A percentile compares a stretch with the other conserved stretches of the same genome.
These are phyloP conservation scores for Fusarium falciforme DNA, from an alignment of 2,329 filamentous ascomycete species.

Conservation along the genomic window DNA sequence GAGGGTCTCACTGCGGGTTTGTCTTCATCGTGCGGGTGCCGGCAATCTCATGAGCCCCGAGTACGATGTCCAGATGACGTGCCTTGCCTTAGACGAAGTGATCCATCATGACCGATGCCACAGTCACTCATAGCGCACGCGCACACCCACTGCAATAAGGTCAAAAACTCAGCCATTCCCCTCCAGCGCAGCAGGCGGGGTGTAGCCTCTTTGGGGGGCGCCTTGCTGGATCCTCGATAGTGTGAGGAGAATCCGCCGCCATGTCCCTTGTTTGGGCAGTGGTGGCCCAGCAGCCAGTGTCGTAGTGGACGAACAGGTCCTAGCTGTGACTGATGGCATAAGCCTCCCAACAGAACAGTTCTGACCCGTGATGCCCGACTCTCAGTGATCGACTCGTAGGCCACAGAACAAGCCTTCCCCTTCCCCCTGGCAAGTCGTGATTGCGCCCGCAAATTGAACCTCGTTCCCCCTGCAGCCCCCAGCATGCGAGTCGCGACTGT, in stretches of 20 bases:
- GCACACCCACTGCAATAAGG: background rate
- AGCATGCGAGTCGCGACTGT: background rate
- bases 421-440: slow-evolving; percentile 22
- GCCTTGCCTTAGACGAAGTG: slow-evolving; percentile 25
- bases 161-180: background rate
- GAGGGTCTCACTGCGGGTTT: background rate
- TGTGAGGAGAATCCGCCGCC: background rate
- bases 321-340: slow-evolving; percentile 22
- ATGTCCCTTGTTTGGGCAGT: slow-evolving; percentile 13
- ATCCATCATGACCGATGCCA: slow-evolving; percentile 2
- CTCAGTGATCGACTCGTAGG: slow-evolving; percentile 9
- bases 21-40: slow-evolving; percentile 6
- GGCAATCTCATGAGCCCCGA: background rate
- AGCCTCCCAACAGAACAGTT: background rate
- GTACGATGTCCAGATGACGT: slow-evolving; percentile 18
- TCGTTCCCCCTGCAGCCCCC: slow-evolving; percentile 30
- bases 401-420: slow-evolving; percentile 22
- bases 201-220: slow-evolving; percentile 19
- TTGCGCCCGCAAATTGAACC: slow-evolving; percentile 38
- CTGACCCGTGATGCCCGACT: slow-evolving; percentile 8
- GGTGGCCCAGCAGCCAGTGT: slow-evolving; percentile 6
- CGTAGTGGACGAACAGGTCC: slow-evolving; percentile 10
- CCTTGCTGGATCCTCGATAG: slow-evolving; percentile 32
- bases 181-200: slow-evolving; percentile 1
- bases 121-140: background rate